Evolutionary conservation across 129 eudicot genomes (phyloP).

Genomic region (Helianthus tuberosus): DNA sequence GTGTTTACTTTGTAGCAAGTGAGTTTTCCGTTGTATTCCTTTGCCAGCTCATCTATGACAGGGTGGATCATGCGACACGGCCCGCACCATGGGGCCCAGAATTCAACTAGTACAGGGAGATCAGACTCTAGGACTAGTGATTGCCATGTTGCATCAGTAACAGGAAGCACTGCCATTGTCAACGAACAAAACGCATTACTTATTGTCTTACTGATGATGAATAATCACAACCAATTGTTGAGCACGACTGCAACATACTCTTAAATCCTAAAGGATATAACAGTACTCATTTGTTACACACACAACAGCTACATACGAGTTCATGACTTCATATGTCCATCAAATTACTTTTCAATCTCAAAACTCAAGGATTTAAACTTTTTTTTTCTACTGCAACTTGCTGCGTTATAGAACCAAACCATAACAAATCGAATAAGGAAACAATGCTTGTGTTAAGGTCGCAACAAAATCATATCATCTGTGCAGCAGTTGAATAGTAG

Average conservation of each 20-base stretch:
- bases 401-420: slow-evolving; percentile 1
- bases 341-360: not conserved
- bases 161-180: slow-evolving; percentile 26
- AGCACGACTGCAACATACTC: not conserved
- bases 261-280: not conserved
- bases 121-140: slow-evolving; percentile 53
- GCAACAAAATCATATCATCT: not conserved
- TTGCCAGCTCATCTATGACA: slow-evolving; percentile 64
- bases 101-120: slow-evolving; percentile 71
- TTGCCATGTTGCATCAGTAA: slow-evolving; percentile 34
- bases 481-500: not conserved
- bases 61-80: slow-evolving; percentile 85
- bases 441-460: not conserved
- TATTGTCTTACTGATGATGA: not conserved
- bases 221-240: not conserved
- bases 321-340: not conserved
- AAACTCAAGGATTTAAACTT: not conserved
- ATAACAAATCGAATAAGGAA: not conserved
- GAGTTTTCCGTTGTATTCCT: slow-evolving; percentile 62
- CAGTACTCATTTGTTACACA: no score
- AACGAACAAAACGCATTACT: not conserved
- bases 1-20: slow-evolving; percentile 46
- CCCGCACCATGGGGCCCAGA: slow-evolving; percentile 96
- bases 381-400: no score
- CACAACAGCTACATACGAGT: not conserved